Conservation (phyloP, 257 asterid genomes). For the Penstemon davidsonii region DNA sequence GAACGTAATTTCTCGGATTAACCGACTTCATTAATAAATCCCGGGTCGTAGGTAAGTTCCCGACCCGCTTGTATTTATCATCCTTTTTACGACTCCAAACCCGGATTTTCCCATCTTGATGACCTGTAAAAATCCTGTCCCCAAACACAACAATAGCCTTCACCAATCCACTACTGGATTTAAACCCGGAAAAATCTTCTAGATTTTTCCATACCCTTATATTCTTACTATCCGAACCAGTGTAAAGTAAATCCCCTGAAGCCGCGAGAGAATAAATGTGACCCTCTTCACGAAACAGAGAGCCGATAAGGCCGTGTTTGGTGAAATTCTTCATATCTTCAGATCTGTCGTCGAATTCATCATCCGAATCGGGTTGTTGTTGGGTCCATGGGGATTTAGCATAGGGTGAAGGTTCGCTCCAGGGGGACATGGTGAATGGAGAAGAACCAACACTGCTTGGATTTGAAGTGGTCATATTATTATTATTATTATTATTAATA, state of each 20-base stretch:
- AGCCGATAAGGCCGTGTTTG: conserved; percentile 49
- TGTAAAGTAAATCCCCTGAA: conserved; percentile 55
- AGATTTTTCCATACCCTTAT: conserved; percentile 76
- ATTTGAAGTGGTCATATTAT: conserved; percentile 26
- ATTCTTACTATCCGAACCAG: conserved; percentile 86
- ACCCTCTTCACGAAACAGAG: conserved; percentile 67
- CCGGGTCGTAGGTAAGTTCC: conserved; percentile 68
- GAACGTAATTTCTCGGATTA: conserved; percentile 70
- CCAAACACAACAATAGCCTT: conserved; percentile 65
- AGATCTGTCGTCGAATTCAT: conserved; percentile 18
- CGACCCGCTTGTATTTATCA: conserved; percentile 51
- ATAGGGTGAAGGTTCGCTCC: conserved; percentile 73
- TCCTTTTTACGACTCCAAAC: conserved; percentile 57
- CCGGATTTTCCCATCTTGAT: conserved; percentile 85
- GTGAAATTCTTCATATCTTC: neutral
- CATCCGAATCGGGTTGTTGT: conserved; percentile 26
- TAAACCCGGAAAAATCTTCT: conserved; percentile 69
- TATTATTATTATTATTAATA: neutral
- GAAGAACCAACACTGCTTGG: conserved; percentile 53
- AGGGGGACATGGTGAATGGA: conserved; percentile 68
- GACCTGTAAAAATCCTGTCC: conserved; percentile 72
- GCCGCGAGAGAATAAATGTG: conserved; percentile 77
- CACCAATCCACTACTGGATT: conserved; percentile 75
- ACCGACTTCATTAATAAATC: conserved; percentile 59
- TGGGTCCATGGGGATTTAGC: conserved; percentile 77